Conservation (phyloP, 495 filamentous ascomycete genomes). For the Peziza echinospora region DNA sequence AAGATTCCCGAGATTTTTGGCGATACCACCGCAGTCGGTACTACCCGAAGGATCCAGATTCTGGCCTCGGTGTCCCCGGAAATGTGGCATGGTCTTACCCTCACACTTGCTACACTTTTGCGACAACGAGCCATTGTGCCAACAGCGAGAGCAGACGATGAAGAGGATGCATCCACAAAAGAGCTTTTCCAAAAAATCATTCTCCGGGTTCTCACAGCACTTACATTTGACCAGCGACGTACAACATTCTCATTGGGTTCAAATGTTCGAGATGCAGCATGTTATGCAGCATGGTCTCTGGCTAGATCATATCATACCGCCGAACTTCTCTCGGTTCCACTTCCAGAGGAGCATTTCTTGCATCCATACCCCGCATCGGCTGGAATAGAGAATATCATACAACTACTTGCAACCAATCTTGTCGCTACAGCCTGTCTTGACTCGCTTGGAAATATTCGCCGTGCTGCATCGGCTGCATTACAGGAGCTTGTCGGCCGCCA, state of each 20-base stretch:
- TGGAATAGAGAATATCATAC: slow-evolving; percentile 36
- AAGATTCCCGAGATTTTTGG: slow-evolving; percentile 22
- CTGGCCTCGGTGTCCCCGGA: slow-evolving; percentile 52
- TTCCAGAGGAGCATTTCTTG: slow-evolving; percentile 40
- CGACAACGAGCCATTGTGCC: slow-evolving; percentile 15
- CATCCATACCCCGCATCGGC: slow-evolving; percentile 28
- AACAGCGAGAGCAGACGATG: slow-evolving; percentile 2
- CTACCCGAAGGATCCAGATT: slow-evolving; percentile 8
- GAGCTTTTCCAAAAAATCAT: not conserved
- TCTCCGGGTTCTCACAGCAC: slow-evolving; percentile 13
- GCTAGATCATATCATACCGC: slow-evolving; percentile 66
- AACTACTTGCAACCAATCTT: slow-evolving; percentile 57
- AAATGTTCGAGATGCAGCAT: slow-evolving; percentile 89
- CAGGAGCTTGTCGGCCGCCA: slow-evolving; percentile 90
- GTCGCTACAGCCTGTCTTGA: slow-evolving; percentile 68
- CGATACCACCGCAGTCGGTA: slow-evolving; percentile 14
- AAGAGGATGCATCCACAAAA: slow-evolving; percentile 2
- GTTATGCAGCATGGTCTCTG: slow-evolving; percentile 85
- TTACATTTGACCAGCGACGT: slow-evolving; percentile 69
- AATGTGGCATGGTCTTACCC: slow-evolving; percentile 76
- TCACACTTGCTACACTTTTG: slow-evolving; percentile 43
- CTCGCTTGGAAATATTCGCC: slow-evolving; percentile 73
- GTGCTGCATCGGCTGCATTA: slow-evolving; percentile 77
- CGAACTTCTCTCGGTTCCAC: slow-evolving; percentile 34
- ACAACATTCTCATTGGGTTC: slow-evolving; percentile 66